These are phyloP conservation scores for Pelargonium australe DNA, from an alignment of 441 rosid species.

Conservation along the genomic window DNA sequence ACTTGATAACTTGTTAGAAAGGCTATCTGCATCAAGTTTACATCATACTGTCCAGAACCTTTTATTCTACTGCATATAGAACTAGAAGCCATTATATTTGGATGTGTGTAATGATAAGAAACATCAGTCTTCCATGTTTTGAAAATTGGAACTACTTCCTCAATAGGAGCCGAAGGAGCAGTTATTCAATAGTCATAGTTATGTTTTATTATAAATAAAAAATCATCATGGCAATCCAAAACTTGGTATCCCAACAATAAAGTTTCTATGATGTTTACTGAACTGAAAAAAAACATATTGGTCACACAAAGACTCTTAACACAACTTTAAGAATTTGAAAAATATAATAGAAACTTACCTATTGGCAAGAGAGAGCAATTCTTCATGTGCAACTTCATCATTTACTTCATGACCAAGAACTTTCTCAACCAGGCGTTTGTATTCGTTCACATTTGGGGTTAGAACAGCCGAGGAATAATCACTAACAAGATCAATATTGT, in stretches of 20 bases:
- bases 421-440: conserved; percentile 77
- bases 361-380: conserved; percentile 61
- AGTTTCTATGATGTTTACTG: not conserved
- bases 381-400: conserved; percentile 50
- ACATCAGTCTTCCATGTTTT: not conserved
- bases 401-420: conserved; percentile 60
- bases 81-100: too few species aligned
- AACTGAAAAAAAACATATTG: too few species aligned
- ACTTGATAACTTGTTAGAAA: not conserved
- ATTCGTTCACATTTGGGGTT: conserved; percentile 88
- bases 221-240: not conserved
- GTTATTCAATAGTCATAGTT: not conserved
- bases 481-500: conserved; percentile 57
- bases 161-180: not conserved
- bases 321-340: not conserved
- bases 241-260: conserved; percentile 4
- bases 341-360: conserved; percentile 31
- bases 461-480: conserved; percentile 71
- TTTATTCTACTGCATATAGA: too few species aligned
- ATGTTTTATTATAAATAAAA: not conserved
- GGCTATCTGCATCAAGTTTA: not conserved
- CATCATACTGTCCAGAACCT: too few species aligned
- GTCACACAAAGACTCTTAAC: too few species aligned
- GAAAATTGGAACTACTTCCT: not conserved
- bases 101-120: too few species aligned